Percentiles rank a stretch among this genome's conserved stretches.
Conservation (phyloP, 257 asterid genomes). For the Haberlea rhodopensis region DNA sequence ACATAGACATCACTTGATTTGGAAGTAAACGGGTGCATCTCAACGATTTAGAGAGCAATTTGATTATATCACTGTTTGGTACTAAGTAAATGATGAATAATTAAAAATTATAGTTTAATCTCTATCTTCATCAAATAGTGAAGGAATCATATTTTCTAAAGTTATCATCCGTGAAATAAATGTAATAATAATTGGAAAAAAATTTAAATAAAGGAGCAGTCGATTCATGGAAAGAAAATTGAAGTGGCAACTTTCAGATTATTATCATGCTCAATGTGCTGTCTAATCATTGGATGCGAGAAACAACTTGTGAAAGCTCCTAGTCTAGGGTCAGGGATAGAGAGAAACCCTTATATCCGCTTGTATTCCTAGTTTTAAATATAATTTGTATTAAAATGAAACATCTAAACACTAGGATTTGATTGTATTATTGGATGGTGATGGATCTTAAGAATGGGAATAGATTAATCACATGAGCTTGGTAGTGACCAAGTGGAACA, state of each 20-base stretch:
- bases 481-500: not conserved
- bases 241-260: constrained; percentile 28
- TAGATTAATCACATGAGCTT: not conserved
- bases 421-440: not conserved
- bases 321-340: not conserved
- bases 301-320: not conserved
- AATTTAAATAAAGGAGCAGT: constrained; percentile 14
- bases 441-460: not conserved
- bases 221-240: constrained; percentile 18
- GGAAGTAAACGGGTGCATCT: too few relatives aligned
- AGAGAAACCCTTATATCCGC: not conserved
- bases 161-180: too few relatives aligned
- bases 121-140: too few relatives aligned
- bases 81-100: too few relatives aligned
- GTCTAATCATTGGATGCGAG: constrained; percentile 23
- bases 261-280: constrained; percentile 3
- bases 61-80: too few relatives aligned
- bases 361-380: not conserved
- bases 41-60: too few relatives aligned
- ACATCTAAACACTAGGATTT: not conserved
- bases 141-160: too few relatives aligned
- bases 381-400: too few relatives aligned
- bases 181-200: constrained; percentile 21
- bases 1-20: too few relatives aligned
- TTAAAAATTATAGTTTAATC: too few relatives aligned